These are phyloP conservation scores for Austropuccinia psidii DNA, from an alignment of 1,284 basidiomycete species.

Conservation along the genomic window DNA sequence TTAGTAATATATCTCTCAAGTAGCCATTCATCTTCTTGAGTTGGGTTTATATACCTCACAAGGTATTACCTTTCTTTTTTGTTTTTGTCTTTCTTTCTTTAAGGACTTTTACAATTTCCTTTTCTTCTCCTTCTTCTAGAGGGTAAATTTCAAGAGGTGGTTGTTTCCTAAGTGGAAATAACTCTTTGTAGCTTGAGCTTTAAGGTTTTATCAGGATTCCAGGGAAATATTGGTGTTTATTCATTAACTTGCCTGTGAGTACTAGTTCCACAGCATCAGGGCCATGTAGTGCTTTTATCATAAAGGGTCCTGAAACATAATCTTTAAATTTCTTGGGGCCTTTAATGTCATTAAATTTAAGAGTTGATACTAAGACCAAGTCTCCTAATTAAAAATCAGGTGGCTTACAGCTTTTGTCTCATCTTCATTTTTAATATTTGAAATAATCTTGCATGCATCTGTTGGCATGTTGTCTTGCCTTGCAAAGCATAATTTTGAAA, in stretches of 20 bases:
- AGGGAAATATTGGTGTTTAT: background rate
- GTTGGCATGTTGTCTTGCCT: background rate
- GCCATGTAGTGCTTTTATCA: background rate
- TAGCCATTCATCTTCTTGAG: too few species aligned
- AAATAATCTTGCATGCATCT: background rate
- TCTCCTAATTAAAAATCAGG: background rate
- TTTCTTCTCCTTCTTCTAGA: too few species aligned
- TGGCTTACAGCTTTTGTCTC: background rate
- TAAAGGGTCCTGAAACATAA: slow-evolving; percentile 2
- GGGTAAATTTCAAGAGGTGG: too few species aligned
- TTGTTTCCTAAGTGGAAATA: too few species aligned
- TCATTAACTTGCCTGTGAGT: background rate
- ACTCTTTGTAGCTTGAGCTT: too few species aligned
- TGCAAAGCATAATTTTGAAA: background rate
- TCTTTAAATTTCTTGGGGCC: slow-evolving; percentile 2
- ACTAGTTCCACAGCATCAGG: background rate
- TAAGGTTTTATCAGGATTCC: background rate
- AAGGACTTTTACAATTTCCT: too few species aligned
- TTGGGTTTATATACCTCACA: too few species aligned
- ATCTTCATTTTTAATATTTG: background rate
- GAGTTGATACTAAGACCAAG: background rate
- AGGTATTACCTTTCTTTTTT: too few species aligned
- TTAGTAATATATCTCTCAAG: too few species aligned
- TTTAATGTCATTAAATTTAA: background rate
- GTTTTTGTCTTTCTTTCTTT: too few species aligned